Evolutionary conservation across 106 monocot genomes (phyloP), one percentile per base, ranked within the genome.

Genomic region (Dendrobium officinale): DNA sequence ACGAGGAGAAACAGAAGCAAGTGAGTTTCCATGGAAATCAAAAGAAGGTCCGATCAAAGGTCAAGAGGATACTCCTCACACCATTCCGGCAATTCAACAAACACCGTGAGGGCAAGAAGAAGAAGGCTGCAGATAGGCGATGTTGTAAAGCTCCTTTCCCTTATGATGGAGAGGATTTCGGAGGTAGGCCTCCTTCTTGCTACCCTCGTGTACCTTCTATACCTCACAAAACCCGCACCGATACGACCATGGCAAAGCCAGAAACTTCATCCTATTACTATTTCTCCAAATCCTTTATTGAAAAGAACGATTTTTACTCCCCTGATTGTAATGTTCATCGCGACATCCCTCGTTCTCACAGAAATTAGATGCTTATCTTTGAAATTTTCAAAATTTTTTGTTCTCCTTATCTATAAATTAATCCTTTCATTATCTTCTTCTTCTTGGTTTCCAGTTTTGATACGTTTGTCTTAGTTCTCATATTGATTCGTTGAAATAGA

Each of bases 271-370:
- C 78, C 24, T 82, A 82, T 55, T 77, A 82, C 55, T 20, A 22
- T 49, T 82, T 82, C 72, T 33, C 70, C 68, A 82, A 72, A 66
- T 51, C 67, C 33, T 24, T 82, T 4, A 47, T 82, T 72, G 77
- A 82, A 72, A 72, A 49, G 49, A 82, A 82, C 77, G 82, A 82
- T 82, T 82, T 82, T 78, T 82, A 77, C 72, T 82, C 82, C 77
- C 41, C 78, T 41, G 82, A 78, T 15, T 82, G 78, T 47, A 82
- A 82, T 82, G 82, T 82, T 42, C 82, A 82, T 82, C 74, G 74
- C 43, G 41, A 74, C 8, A 43, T 74, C 19, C 18, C 20, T 43
- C 2, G 42, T 43, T 41, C 42, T 74, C 17, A 74, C 42, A 4
- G 17, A 4, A 74, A 41, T 43, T 74, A 74, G 20, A 18, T 74